Evolutionary conservation across 371 early-diverging fungal species (phyloP), one percentile per base, ranked within the genome.

Genomic region (Phascolomyces articulosus): DNA sequence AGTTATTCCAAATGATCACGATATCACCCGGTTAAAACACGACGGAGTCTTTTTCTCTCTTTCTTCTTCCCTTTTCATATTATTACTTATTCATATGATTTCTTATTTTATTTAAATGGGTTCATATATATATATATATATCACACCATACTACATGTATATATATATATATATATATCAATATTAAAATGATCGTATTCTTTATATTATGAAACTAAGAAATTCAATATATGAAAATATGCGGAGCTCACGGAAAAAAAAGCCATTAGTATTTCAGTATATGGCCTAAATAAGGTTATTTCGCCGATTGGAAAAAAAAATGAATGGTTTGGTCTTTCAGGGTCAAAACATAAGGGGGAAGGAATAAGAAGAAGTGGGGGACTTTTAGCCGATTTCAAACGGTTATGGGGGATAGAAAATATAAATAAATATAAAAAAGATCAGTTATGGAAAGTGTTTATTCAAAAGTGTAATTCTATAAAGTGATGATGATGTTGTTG

Each of bases 231-330:
- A 15, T 13, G 8, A 13, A 4, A 18, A 44, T 3, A 16, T 15
- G 44, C 51, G 51, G 51, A 51, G 51, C 51, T 51, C 23, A 51
- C 51, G 51, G 51, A 24, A 51, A 51, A 51, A 20, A 51, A 11
- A 24, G 4, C n/a, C 24, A 51, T 20, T 20, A 23, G n/a, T n/a
- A n/a, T n/a, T n/a, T n/a, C n/a, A n/a, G n/a, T n/a, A n/a, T n/a
- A n/a, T n/a, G n/a, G 10, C 51, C 51, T 24, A 51, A 51, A 18
- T 51, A 51, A 24, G 24, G 51, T 51, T 51, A 24, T 51, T 51
- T 51, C 51, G 11, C 51, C 51, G 51, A 51, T 51, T 51, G 51
- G 51, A n/a, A 51, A 51, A 15, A 23, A 20, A 24, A n/a, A 44
- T 11, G 16, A 44, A n/a, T 9, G 38, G 13, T 38, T 38, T 6